Evolutionary conservation across 371 early-diverging fungal genomes (phyloP).

Genomic region (Nosema muscidifuracis): DNA sequence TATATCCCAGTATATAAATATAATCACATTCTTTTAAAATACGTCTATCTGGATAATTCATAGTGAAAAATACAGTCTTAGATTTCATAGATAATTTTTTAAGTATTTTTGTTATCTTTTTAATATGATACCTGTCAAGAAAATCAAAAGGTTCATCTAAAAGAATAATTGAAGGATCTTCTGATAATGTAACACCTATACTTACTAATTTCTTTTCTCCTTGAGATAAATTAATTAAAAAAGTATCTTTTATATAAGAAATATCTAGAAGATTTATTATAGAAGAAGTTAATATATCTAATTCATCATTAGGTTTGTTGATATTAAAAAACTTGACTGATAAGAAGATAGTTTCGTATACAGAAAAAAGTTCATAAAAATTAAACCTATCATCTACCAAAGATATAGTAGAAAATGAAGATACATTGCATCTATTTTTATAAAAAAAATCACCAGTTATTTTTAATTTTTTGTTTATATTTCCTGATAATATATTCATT

Average conservation of each 20-base stretch:
- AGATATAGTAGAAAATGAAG: slow-evolving; percentile 56
- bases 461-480: slow-evolving; percentile 1
- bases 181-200: slow-evolving; percentile 52
- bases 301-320: slow-evolving; percentile 59
- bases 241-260: slow-evolving; percentile 40
- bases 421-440: slow-evolving; percentile 52
- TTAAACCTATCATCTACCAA: slow-evolving; percentile 65
- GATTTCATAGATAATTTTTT: slow-evolving; percentile 69
- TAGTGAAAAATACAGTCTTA: slow-evolving; percentile 77
- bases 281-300: neutral
- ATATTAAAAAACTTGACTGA: slow-evolving; percentile 61
- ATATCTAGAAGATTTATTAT: slow-evolving; percentile 60
- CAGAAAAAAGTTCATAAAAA: slow-evolving; percentile 56
- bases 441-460: slow-evolving; percentile 70
- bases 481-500: slow-evolving; percentile 35
- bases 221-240: slow-evolving; percentile 56
- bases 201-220: slow-evolving; percentile 59
- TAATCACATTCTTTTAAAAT: slow-evolving; percentile 79
- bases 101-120: slow-evolving; percentile 74
- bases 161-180: slow-evolving; percentile 59
- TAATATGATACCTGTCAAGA: slow-evolving; percentile 77
- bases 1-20: slow-evolving; percentile 70
- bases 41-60: slow-evolving; percentile 81
- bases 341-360: slow-evolving; percentile 57
- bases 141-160: slow-evolving; percentile 77